These are phyloP conservation scores for Termitomyces bulborhizus DNA, from an alignment of 768 basidiomycete species.

Conservation along the genomic window DNA sequence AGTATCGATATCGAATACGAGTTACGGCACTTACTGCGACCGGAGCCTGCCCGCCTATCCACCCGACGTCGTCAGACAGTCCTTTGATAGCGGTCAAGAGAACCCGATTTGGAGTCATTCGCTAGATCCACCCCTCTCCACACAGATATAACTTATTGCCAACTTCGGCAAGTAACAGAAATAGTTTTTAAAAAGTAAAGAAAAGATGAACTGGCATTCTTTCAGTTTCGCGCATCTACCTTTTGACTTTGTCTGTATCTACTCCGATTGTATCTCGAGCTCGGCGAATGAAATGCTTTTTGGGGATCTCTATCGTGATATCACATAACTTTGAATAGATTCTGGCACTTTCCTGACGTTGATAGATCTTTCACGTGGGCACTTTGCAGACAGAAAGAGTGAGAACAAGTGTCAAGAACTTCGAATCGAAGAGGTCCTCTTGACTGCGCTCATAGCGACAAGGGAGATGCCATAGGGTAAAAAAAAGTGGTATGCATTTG, in stretches of 20 bases:
- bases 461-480: not conserved
- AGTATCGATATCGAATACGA: not conserved
- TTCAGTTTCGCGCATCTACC: not conserved
- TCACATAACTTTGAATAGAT: not conserved
- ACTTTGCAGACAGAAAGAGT: no score
- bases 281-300: not conserved
- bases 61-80: not conserved
- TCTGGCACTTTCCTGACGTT: not conserved
- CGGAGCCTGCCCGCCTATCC: no score
- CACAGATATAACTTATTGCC: no score
- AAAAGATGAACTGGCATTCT: not conserved
- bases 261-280: not conserved
- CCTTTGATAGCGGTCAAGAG: not conserved
- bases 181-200: not conserved
- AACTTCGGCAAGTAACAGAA: not conserved
- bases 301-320: not conserved
- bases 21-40: not conserved
- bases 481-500: not conserved
- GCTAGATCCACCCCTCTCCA: not conserved
- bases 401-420: no score
- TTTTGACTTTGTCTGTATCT: not conserved
- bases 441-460: no score
- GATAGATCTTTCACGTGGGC: not conserved
- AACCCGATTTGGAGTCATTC: not conserved
- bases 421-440: no score